Base-by-base conservation (phyloP, 2,329 filamentous ascomycete genomes). In the Fusarium cicatricum region DNA sequence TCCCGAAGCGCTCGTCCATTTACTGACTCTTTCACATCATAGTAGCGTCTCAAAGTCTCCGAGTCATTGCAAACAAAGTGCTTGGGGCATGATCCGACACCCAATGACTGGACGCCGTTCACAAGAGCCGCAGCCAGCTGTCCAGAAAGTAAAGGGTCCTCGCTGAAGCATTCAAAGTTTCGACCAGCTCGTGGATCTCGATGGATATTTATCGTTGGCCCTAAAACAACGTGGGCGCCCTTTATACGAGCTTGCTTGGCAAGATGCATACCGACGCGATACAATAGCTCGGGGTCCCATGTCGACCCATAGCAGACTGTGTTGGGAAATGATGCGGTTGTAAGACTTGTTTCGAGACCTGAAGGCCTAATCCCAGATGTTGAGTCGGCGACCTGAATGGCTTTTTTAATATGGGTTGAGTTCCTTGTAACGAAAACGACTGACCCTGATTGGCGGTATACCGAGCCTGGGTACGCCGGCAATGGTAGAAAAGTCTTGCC, bases 101-200 rank as follows among this genome's bases (percentile, higher is more conserved):
- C 60, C 11, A 32, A 9, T 10, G 21, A 45, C 23, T 57, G 59
- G 0, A 64, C 48, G 3, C 59, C 61, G 5, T 61, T 61, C 2
- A 64, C 47, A 15, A 64, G 28, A 1, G 61, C 60, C 1, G 57
- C 61, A 15, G 48, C 60, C 19, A 64, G 19, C 2, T 58, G 31
- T 3, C 61, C 61, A 10, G 60, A 64, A 7, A 64, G 44, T 0
- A 64, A 17, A 3, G 60, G 60, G 23, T 64, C 60, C 15, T 64
- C 60, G 15, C 61, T 64, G 2, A 61, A 60, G 12, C 61, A 64
- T 21, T 64, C 60, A 46, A 61, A 64, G 17, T 64, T 64, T 2
- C 60, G 40, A 1, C 60, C 61, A 0, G 58, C 61, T 6, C 54
- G 43, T 11, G 54, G 58, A 11, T 57, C 58, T 8, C 51, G 44